Evolutionary conservation across 2,329 filamentous ascomycete genomes (phyloP).

Genomic region (Ascochyta fabae): DNA sequence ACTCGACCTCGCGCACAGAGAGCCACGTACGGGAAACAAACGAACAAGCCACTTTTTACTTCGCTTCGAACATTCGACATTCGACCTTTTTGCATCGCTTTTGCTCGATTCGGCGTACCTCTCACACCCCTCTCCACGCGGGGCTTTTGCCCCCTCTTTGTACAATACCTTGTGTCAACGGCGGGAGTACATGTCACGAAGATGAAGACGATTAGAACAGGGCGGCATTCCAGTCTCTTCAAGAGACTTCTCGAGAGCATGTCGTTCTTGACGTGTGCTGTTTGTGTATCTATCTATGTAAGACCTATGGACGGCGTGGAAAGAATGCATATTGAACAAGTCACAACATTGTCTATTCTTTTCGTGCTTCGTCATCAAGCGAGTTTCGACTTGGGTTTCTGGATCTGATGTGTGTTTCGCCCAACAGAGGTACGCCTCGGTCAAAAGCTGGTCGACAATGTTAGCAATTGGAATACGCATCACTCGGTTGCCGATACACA

Average conservation of each 20-base stretch:
- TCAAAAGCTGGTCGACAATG: too few species aligned
- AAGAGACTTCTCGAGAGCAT: background rate
- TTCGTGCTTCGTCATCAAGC: background rate
- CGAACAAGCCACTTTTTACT: conserved; percentile 5
- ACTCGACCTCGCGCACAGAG: background rate
- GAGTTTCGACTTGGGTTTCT: background rate
- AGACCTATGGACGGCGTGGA: conserved; percentile 13
- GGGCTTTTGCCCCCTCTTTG: conserved; percentile 14
- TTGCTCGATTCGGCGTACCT: conserved; percentile 19
- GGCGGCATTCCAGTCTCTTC: background rate
- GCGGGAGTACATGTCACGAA: conserved; percentile 12
- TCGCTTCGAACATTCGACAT: conserved; percentile 3
- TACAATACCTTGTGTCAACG: conserved; percentile 27
- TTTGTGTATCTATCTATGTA: conserved; percentile 19
- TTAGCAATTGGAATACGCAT: background rate
- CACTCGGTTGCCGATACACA: background rate
- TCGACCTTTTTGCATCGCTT: conserved; percentile 23
- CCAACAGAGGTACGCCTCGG: too few species aligned
- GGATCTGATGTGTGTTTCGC: background rate
- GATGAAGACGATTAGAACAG: conserved; percentile 4
- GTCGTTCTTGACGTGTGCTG: background rate
- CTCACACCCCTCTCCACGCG: conserved; percentile 29
- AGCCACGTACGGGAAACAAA: background rate
- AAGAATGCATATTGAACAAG: conserved; percentile 19
- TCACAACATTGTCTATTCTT: background rate